phyloP scores from a whole-genome alignment of 108 stramenopile species.

The Schizochytrium sp. region DNA sequence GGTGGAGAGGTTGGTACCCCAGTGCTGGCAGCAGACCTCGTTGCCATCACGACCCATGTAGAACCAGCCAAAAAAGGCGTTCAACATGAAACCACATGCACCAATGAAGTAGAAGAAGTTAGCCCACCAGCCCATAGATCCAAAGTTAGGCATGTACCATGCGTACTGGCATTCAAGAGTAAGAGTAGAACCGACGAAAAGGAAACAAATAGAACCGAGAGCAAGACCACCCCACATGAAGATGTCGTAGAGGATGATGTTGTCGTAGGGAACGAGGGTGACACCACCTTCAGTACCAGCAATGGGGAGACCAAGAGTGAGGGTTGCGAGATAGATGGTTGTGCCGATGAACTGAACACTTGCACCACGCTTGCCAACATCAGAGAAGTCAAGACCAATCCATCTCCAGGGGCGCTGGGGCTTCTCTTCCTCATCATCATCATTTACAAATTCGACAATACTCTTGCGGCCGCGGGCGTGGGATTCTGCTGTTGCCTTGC shows the following conservation, averaged over 20 bases:
- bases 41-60: not conserved
- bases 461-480: no score
- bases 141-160: constrained; percentile 27
- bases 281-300: no score
- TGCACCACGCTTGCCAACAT: not conserved
- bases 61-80: not conserved
- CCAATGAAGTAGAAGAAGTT: constrained; percentile 18
- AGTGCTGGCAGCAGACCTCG: constrained; percentile 11
- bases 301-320: not conserved
- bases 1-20: not conserved
- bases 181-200: not conserved
- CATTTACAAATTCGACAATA: no score
- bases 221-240: not conserved
- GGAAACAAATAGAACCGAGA: constrained; percentile 12
- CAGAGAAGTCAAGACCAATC: not conserved
- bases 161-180: not conserved
- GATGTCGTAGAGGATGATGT: not conserved
- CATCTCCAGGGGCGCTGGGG: not conserved
- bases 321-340: not conserved
- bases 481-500: not conserved
- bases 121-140: not conserved
- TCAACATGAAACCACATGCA: constrained; percentile 3
- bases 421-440: no score
- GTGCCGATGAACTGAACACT: constrained; percentile 25
- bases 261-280: constrained; percentile 5